phyloP scores from a whole-genome alignment of 164 flowering plant genomes.

The Stephania cephalantha region DNA sequence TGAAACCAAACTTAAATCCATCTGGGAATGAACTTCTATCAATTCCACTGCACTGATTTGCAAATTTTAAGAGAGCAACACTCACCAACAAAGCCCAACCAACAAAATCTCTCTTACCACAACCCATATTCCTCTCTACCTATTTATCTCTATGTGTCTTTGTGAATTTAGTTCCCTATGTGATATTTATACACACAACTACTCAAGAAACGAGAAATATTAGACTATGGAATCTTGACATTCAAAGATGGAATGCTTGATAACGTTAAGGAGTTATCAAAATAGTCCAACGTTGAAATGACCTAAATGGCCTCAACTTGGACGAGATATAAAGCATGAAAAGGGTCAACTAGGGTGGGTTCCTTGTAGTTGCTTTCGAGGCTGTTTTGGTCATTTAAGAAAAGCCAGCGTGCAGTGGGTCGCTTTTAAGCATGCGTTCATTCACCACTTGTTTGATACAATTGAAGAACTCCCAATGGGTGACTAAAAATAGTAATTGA shows the following conservation, averaged over 20 bases:
- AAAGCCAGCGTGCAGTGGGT: slow-evolving; percentile 3
- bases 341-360: neutral
- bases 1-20: slow-evolving; percentile 23
- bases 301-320: neutral
- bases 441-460: too few relatives aligned
- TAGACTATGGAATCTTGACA: neutral
- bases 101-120: neutral
- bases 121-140: slow-evolving; percentile 9
- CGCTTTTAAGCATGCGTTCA: neutral
- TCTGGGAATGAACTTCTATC: slow-evolving; percentile 19
- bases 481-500: too few relatives aligned
- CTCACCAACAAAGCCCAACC: neutral
- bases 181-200: neutral
- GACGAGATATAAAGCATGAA: neutral
- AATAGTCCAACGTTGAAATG: neutral
- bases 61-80: neutral
- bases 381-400: neutral
- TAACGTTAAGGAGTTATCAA: neutral
- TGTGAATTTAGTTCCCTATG: neutral
- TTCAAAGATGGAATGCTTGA: neutral
- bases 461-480: too few relatives aligned
- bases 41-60: slow-evolving; percentile 5
- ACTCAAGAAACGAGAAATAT: neutral
- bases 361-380: neutral
- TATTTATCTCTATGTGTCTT: neutral